Evolutionary conservation across 1,139 yeast genomes (phyloP).

Genomic region (Magnusiomyces fungicola): DNA sequence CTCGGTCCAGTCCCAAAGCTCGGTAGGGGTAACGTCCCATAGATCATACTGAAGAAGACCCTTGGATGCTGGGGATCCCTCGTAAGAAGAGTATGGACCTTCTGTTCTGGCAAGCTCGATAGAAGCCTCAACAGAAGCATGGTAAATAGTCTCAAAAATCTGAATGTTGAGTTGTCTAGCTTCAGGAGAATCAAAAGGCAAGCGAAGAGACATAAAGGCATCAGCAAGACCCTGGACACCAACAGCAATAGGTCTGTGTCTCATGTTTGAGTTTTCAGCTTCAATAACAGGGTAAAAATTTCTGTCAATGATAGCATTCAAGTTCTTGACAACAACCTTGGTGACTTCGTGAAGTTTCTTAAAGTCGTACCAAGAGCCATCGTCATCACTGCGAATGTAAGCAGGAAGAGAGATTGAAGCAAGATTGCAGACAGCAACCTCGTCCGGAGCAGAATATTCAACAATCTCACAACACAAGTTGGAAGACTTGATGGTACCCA

Average conservation of each 20-base stretch:
- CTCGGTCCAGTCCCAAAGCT: conserved; percentile 66
- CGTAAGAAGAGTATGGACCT: conserved; percentile 63
- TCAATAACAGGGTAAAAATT: conserved; percentile 71
- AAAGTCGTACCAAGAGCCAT: conserved; percentile 56
- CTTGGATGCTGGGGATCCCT: conserved; percentile 77
- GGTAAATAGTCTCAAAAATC: conserved; percentile 84
- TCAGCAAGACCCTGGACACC: conserved; percentile 93
- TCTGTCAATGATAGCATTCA: conserved; percentile 70
- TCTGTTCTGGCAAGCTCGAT: conserved; percentile 58
- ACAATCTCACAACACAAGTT: conserved; percentile 88
- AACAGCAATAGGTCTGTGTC: conserved; percentile 77
- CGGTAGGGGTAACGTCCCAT: conserved; percentile 71
- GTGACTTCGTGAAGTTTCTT: conserved; percentile 62
- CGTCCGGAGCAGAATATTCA: conserved; percentile 80
- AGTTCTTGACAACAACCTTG: conserved; percentile 66
- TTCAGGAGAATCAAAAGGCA: conserved; percentile 72
- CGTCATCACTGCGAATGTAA: conserved; percentile 44
- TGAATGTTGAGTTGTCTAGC: conserved; percentile 68
- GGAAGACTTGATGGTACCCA: conserved; percentile 82
- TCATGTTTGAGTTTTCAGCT: conserved; percentile 61
- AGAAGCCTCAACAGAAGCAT: conserved; percentile 77
- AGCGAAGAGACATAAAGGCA: conserved; percentile 63
- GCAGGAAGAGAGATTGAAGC: conserved; percentile 83
- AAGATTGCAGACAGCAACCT: conserved; percentile 85
- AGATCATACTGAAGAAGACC: conserved; percentile 73